A percentile compares a stretch with the other conserved stretches of the same genome.
Evolutionary conservation across 495 filamentous ascomycete species (phyloP).

Genomic region (Elasticomyces elasticus): DNA sequence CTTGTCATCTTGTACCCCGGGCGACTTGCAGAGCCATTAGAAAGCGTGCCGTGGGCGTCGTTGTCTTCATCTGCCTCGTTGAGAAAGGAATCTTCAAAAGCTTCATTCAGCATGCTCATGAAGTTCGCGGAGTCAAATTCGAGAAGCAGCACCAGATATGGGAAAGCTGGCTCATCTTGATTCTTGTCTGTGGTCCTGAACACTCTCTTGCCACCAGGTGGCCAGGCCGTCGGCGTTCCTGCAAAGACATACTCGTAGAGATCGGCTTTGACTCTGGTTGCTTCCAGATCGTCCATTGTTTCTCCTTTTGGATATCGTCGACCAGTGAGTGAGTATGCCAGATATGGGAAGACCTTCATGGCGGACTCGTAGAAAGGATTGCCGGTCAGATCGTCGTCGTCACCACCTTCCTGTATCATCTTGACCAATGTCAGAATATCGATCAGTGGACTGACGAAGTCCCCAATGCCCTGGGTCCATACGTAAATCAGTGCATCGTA

Average conservation of each 20-base stretch:
- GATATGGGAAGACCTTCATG: constrained; percentile 87
- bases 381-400: constrained; percentile 33
- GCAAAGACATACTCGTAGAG: constrained; percentile 91
- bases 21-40: constrained; percentile 19
- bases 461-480: constrained; percentile 81
- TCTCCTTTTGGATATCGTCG: constrained; percentile 83
- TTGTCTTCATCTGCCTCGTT: constrained; percentile 58
- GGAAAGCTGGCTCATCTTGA: constrained; percentile 56
- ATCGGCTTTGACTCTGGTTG: constrained; percentile 67
- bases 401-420: constrained; percentile 44
- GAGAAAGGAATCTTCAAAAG: constrained; percentile 89
- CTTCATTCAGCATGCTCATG: constrained; percentile 91
- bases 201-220: constrained; percentile 43
- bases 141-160: constrained; percentile 72
- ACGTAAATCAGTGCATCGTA: constrained; percentile 96
- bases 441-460: constrained; percentile 83
- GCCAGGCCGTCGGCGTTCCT: constrained; percentile 59
- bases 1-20: constrained; percentile 50
- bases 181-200: constrained; percentile 44
- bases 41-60: constrained; percentile 38
- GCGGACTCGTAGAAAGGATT: constrained; percentile 44
- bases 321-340: constrained; percentile 86
- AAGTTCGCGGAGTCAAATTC: constrained; percentile 85
- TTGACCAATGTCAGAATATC: constrained; percentile 69
- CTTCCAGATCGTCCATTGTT: constrained; percentile 54